Conservation (phyloP, 2,329 filamentous ascomycete species). For the Chaetomiaceae sp. region DNA sequence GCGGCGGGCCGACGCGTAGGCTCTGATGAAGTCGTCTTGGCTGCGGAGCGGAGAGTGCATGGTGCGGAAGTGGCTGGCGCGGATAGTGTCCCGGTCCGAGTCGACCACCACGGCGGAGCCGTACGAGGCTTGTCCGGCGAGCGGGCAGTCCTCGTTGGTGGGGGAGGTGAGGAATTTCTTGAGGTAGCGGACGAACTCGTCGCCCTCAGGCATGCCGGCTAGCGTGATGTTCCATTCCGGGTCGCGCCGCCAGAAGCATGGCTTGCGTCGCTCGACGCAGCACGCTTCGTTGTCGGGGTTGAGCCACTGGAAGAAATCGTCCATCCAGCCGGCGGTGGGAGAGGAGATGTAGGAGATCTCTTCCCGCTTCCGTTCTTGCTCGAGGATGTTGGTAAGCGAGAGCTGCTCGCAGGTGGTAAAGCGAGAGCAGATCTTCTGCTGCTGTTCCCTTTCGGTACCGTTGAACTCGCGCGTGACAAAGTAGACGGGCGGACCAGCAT, state of each 20-base stretch:
- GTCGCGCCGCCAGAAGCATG: conserved; percentile 73
- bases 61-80: conserved; percentile 87
- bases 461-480: conserved; percentile 86
- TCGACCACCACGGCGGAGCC: conserved; percentile 79
- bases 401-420: conserved; percentile 83
- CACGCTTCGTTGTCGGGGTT: conserved; percentile 74
- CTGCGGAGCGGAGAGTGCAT: conserved; percentile 81
- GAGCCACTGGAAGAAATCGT: conserved; percentile 96
- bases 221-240: conserved; percentile 88
- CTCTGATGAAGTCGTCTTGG: conserved; percentile 88
- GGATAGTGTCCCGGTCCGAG: conserved; percentile 59
- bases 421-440: conserved; percentile 83
- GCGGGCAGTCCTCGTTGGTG: conserved; percentile 76
- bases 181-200: conserved; percentile 86
- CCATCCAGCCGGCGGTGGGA: conserved; percentile 90
- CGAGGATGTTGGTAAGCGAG: conserved; percentile 83
- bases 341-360: conserved; percentile 84
- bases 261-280: conserved; percentile 65
- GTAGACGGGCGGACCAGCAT: conserved; percentile 88
- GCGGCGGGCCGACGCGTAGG: conserved; percentile 82
- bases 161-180: conserved; percentile 76
- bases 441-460: conserved; percentile 66
- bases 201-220: conserved; percentile 83
- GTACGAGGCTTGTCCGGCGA: conserved; percentile 86
- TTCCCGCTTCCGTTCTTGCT: conserved; percentile 87